These are phyloP conservation scores for Arabidopsis thaliana DNA, from an alignment of 345 rosid species.

Conservation along the genomic window TAIR10.1 NC_003074.8:398001-398500, in stretches of 20 bases:
- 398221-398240: constrained; percentile 51
- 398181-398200: constrained; percentile 50
- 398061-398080: constrained; percentile 86
- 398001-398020: constrained; percentile 46
- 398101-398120: constrained; percentile 85
- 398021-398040: constrained; percentile 78
- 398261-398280: constrained; percentile 54
- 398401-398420: constrained; percentile 46
- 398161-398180: constrained; percentile 79
- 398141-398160: constrained; percentile 54
- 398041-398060: constrained; percentile 89
- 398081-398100: constrained; percentile 72
- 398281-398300: constrained; percentile 48
- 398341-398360: constrained; percentile 95
- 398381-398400: constrained; percentile 51
- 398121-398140: constrained; percentile 57
- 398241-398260: constrained; percentile 51
- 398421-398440: constrained; percentile 46
- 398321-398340: constrained; percentile 62
- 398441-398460: constrained; percentile 65
- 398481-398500: constrained; percentile 68
- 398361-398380: constrained; percentile 53
- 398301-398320: constrained; percentile 41
- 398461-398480: constrained; percentile 87
- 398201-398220: constrained; percentile 52